A percentile compares a stretch with the other conserved stretches of the same genome.
These are phyloP conservation scores for Lepiota venenata DNA, from an alignment of 768 basidiomycete species.

Conservation along the genomic window DNA sequence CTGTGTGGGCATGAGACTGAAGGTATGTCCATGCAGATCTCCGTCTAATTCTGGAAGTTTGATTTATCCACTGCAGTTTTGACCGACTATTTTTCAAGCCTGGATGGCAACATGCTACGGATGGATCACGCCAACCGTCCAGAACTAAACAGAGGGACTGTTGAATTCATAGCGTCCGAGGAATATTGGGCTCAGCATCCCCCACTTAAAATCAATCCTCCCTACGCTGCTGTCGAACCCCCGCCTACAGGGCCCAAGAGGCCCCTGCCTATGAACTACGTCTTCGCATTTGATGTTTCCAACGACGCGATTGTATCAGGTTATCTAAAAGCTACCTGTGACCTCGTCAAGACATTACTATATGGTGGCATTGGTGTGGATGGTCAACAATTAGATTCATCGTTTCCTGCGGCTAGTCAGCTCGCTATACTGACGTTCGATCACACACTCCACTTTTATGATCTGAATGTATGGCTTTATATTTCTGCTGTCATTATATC, in stretches of 20 bases:
- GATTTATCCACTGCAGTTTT: constrained; percentile 47
- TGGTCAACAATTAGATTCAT: constrained; percentile 36
- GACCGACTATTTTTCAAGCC: constrained; percentile 78
- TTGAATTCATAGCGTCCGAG: constrained; percentile 82
- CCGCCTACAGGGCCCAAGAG: constrained; percentile 40
- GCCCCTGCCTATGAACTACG: constrained; percentile 66
- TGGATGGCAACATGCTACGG: constrained; percentile 75
- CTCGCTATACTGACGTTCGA: constrained; percentile 88
- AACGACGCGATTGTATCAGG: constrained; percentile 64
- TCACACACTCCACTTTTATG: constrained; percentile 78
- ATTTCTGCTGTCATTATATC: constrained; percentile 7
- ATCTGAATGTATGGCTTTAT: constrained; percentile 67
- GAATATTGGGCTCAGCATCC: constrained; percentile 86
- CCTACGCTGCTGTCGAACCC: constrained; percentile 52
- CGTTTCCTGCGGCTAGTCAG: constrained; percentile 49
- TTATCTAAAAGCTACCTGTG: constrained; percentile 64
- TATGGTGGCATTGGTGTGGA: constrained; percentile 53
- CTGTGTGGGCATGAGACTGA: constrained; percentile 80
- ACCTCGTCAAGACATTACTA: constrained; percentile 55
- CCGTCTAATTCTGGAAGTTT: constrained; percentile 10
- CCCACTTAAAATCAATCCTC: constrained; percentile 44
- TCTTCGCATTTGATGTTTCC: constrained; percentile 91
- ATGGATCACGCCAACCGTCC: constrained; percentile 79
- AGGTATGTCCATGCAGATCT: constrained; percentile 48
- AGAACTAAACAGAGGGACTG: constrained; percentile 87